Evolutionary conservation across 192 early-diverging fungal species (phyloP).

Genomic region (Glomus cerebriforme): DNA sequence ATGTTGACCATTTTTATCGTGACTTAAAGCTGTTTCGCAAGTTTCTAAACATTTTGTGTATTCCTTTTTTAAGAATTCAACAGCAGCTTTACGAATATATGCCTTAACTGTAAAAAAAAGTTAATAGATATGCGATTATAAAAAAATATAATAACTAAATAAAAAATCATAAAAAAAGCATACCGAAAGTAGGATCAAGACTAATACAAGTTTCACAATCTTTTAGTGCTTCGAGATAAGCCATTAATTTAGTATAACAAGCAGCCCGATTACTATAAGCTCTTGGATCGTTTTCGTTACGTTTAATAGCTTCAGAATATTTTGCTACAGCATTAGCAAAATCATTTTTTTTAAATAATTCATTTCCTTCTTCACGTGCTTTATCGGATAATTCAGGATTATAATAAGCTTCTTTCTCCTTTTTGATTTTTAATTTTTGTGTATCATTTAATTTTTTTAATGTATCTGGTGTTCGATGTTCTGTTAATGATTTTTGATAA

Average conservation of each 20-base stretch:
- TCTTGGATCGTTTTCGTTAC: conserved; percentile 86
- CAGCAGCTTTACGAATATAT: conserved; percentile 93
- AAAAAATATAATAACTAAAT: background rate
- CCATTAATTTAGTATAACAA: conserved; percentile 93
- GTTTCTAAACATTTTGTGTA: conserved; percentile 82
- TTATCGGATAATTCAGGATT: conserved; percentile 81
- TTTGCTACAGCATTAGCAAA: conserved; percentile 86
- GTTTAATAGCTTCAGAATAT: conserved; percentile 97
- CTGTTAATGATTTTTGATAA: conserved; percentile 90
- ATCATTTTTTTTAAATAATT: conserved; percentile 85
- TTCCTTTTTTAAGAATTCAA: conserved; percentile 87
- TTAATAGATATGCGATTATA: background rate
- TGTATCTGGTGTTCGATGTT: conserved; percentile 93
- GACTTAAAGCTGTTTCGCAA: conserved; percentile 72
- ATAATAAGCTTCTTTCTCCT: conserved; percentile 84
- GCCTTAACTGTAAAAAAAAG: conserved; percentile 65
- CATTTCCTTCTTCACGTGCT: conserved; percentile 93
- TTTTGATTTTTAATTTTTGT: conserved; percentile 79
- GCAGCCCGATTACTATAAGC: conserved; percentile 97
- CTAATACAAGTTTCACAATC: conserved; percentile 90
- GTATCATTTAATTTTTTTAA: conserved; percentile 84
- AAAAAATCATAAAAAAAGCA: background rate
- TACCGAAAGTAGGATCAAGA: conserved; percentile 81
- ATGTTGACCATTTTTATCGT: conserved; percentile 85
- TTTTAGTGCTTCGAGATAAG: conserved; percentile 90